Base-by-base conservation (phyloP, 1,284 basidiomycete genomes). In the Mycena sp. region DNA sequence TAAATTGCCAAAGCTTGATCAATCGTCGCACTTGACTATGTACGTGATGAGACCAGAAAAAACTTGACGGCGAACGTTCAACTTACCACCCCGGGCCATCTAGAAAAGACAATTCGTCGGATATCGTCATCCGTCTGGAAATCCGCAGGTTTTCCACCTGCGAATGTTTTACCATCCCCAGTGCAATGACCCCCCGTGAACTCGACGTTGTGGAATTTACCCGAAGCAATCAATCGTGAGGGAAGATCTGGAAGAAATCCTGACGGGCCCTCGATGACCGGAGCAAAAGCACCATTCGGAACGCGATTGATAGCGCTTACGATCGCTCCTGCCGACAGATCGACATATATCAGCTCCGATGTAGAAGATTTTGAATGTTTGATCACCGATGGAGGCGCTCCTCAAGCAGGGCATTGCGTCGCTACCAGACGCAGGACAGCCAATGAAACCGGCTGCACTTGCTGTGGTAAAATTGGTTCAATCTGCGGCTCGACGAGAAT, bases 101-200 rank as follows among this genome's bases (percentile, higher is more conserved):
- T 69, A 7, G 72, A 69, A 58, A 82, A 78, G 4, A 81, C 74
- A 11, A 75, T 67, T n/a, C 68, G 67, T 16, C 76, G 72, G 14
- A 82, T 72, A 63, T 83, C 80, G 7, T 76, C 77, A 17, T 81
- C 80, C 0, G 77, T 81, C 4, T 75, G 67, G 49, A 82, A 79
- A 12, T 79, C 74, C 4, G 70, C 69, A 0, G 81, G 81, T 19
- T 69, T 73, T 10, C 80, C 80, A 29, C 73, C 76, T 1, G 76
- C 79, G 59, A 83, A 83, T 4, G 78, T 80, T 26, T 72, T 74
- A 10, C 81, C 81, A 55, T 83, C 81, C 19, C 80, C 79, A 0
- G 80, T 80, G 63, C 80, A 81, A 62, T 83, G 81, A 1, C 82
- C 81, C 25, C 77, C 81, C 6, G 79, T 70, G 62, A 80, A 79